Evolutionary conservation across 441 rosid genomes (phyloP), one percentile per base, ranked within the genome.

Genomic region (Sinapis alba): DNA sequence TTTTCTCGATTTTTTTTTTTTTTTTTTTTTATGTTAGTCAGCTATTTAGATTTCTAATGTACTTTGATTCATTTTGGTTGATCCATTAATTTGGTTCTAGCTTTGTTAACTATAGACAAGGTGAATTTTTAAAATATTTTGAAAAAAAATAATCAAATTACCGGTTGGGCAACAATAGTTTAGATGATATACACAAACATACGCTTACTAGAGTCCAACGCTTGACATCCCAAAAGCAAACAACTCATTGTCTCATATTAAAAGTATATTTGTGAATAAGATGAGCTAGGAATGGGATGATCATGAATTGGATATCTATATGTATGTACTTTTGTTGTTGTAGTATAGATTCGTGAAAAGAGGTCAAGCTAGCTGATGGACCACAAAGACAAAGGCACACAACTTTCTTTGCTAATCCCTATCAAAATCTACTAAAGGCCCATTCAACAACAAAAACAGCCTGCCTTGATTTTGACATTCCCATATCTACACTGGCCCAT

Each of bases 391-490:
- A 50, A 27, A 27, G 15, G 5, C 26, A 65, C 26, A 16, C 23
- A 47, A 65, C 20, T 26, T 18, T 34, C 56, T 57, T 57, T 24
- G 56, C 45, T 57, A 36, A 36, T 38, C 18, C 38, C 26, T 27
- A 13, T 41, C 73, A 69, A 69, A 18, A 18, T 50, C 2, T 69
- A 24, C 12, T 27, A 27, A 70, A 32, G 59, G 58, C 74, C 74
- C 45, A 60, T 43, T 27, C 28, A 7, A 71, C 23, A 51, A 19
- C 24, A 20, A 60, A 8, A 60, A 45, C 74, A 71, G 47, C 60
- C 34, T 45, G 68, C 75, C 75, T 30, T 71, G 68, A 61, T 71
- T 13, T 71, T 28, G 75, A 71, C 75, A 71, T 71, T 47, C 10
- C 47, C 47, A 30, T 43, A 28, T 60, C 21, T 8, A 60, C 11